Base-by-base conservation (phyloP, 2,329 filamentous ascomycete species). In the Plectosphaerella sp. region DNA sequence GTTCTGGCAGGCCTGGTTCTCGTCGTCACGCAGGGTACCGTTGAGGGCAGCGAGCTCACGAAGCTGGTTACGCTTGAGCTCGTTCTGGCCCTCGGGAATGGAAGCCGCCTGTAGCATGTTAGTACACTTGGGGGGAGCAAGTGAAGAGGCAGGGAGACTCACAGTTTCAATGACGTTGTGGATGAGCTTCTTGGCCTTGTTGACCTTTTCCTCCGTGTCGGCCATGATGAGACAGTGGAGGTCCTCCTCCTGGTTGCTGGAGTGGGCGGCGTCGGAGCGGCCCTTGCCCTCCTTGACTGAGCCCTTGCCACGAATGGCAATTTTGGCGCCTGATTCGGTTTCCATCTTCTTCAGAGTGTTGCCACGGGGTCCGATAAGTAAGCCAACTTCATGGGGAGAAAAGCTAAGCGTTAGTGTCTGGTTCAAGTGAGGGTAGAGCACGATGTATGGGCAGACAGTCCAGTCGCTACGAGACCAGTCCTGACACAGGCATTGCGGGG, bases 311-410 rank as follows among this genome's bases (percentile, higher is more conserved):
- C 94, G 93, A 69, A 99, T 99, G 62, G 94, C 94, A 78, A 99
- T 99, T 75, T 99, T 99, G 71, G 94, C 94, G 58, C 87, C 87
- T 52, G 94, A 99, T 75, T 99, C 92, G 67, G 87, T 84, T 72
- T 99, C 94, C 94, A 99, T 99, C 74, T 97, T 99, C 80, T 99
- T 99, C 69, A 99, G 78, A 62, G 94, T 99, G 72, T 99, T 99
- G 76, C 94, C 94, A 93, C 94, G 94, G 75, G 94, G 94, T 75
- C 94, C 94, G 86, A 99, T 99, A 74, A 99, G 91, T 83, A 99
- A 87, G 76, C 94, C 94, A 85, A 99, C 94, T 99, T 96, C 86
- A 76, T 72, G 73, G 79, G 79, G 76, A 12, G 9, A 33, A 85
- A 79, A 88, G 84, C 88, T 92, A 88, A 78, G 85, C 89, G 91